Evolutionary conservation across 192 early-diverging fungal genomes (phyloP).

Genomic region (Backusella liffmaniae): DNA sequence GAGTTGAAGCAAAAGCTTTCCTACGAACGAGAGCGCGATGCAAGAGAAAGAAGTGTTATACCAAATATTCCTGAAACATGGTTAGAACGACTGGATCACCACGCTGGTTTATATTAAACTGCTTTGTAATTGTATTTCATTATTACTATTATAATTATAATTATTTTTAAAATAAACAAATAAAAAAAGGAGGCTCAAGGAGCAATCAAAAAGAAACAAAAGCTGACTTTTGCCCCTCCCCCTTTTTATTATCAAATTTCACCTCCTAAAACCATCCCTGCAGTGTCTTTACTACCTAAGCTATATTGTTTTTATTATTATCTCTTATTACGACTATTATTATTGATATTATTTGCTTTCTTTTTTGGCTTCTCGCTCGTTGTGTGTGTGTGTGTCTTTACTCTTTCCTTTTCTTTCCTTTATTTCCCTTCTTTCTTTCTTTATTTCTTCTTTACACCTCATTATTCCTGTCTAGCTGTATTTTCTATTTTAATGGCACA

Average conservation of each 20-base stretch:
- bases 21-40: constrained; percentile 11
- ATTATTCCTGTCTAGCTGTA: not conserved
- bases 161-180: constrained; percentile 2
- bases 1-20: constrained; percentile 12
- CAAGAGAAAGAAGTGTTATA: constrained; percentile 24
- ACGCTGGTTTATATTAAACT: not conserved
- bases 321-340: not conserved
- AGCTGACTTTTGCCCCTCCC: not conserved
- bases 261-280: not conserved
- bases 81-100: constrained; percentile 26
- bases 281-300: not conserved
- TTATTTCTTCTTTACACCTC: not conserved
- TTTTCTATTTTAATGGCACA: constrained; percentile 10
- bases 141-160: not conserved
- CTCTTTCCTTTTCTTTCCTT: constrained; percentile 3
- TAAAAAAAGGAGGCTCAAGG: not conserved
- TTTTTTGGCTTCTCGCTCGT: not conserved
- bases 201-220: not conserved
- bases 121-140: constrained; percentile 3
- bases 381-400: not conserved
- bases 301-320: not conserved
- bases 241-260: not conserved
- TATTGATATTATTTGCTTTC: too few relatives aligned
- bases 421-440: not conserved
- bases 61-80: constrained; percentile 36